Percentiles rank a stretch among this genome's conserved stretches.
Evolutionary conservation across 2,329 filamentous ascomycete species (phyloP).

Genomic region (Fonsecaea nubica): DNA sequence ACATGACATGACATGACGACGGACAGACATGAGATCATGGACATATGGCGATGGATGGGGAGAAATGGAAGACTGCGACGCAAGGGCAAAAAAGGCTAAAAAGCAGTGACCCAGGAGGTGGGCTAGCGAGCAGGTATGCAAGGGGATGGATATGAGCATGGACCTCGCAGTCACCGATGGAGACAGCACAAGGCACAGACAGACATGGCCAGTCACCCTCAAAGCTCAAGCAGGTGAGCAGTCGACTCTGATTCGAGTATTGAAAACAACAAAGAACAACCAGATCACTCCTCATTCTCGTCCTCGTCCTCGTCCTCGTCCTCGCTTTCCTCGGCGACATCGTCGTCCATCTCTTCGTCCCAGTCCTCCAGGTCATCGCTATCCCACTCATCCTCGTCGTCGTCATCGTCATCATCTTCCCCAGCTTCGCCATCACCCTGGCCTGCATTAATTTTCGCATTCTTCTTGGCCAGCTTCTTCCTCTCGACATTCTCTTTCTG

Average conservation of each 20-base stretch:
- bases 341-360: slow-evolving; percentile 42
- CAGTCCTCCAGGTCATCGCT: slow-evolving; percentile 54
- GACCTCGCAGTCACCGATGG: not conserved
- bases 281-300: slow-evolving; percentile 51
- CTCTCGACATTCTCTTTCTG: slow-evolving; percentile 91
- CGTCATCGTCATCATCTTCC: slow-evolving; percentile 61
- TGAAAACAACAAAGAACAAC: not conserved
- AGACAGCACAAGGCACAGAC: not conserved
- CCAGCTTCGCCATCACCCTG: slow-evolving; percentile 57
- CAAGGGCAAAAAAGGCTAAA: no score
- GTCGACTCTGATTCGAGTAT: not conserved
- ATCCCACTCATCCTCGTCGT: slow-evolving; percentile 59
- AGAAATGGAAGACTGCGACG: not conserved
- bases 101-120: not conserved
- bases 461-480: slow-evolving; percentile 73
- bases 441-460: slow-evolving; percentile 50
- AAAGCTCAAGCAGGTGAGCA: not conserved
- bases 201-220: not conserved
- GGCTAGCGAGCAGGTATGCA: not conserved
- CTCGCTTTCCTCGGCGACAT: slow-evolving; percentile 32
- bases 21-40: no score
- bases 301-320: slow-evolving; percentile 46
- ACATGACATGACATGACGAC: no score
- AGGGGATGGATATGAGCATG: not conserved
- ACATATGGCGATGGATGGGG: not conserved